Percentiles rank a stretch among this genome's conserved stretches.
These are phyloP conservation scores for Cercospora zeina DNA, from an alignment of 2,329 filamentous ascomycete genomes.

Conservation along the genomic window DNA sequence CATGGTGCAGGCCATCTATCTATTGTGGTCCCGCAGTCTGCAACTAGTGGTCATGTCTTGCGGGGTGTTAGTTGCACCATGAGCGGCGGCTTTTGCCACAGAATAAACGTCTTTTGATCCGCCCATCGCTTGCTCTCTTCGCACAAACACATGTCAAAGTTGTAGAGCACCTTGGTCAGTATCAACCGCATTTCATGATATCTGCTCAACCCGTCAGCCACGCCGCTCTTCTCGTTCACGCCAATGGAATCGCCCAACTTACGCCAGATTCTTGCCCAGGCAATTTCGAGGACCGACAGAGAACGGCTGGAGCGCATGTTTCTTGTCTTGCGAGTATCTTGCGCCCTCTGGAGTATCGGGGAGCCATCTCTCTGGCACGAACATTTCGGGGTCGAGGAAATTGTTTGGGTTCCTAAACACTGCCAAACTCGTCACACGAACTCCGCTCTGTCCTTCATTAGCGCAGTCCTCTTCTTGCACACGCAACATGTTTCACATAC, in stretches of 20 bases:
- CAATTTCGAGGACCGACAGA: conserved; percentile 43
- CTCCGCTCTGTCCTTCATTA: conserved; percentile 12
- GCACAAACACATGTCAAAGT: conserved; percentile 41
- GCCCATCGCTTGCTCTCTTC: conserved; percentile 30
- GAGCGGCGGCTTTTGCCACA: conserved; percentile 33
- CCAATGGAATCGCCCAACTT: conserved; percentile 9
- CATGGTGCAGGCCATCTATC: not conserved
- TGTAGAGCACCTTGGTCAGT: conserved; percentile 43
- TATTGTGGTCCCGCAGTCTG: conserved; percentile 1
- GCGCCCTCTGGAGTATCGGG: conserved; percentile 28
- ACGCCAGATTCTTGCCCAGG: conserved; percentile 37
- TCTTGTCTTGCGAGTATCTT: conserved; percentile 32
- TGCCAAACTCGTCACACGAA: conserved; percentile 28
- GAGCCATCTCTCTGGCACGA: conserved; percentile 46
- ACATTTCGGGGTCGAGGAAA: conserved; percentile 34
- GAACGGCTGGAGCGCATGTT: conserved; percentile 37
- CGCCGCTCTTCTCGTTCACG: not conserved
- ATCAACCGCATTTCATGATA: conserved; percentile 44
- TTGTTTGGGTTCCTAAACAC: conserved; percentile 35
- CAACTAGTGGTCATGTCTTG: not conserved
- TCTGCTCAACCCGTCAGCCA: not conserved
- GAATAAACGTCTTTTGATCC: conserved; percentile 30
- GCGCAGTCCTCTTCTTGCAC: too few relatives aligned
- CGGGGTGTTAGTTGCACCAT: conserved; percentile 13
- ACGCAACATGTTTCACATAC: not conserved